Conservation (phyloP, 2,329 filamentous ascomycete genomes). For the Beauveria asiatica region DNA sequence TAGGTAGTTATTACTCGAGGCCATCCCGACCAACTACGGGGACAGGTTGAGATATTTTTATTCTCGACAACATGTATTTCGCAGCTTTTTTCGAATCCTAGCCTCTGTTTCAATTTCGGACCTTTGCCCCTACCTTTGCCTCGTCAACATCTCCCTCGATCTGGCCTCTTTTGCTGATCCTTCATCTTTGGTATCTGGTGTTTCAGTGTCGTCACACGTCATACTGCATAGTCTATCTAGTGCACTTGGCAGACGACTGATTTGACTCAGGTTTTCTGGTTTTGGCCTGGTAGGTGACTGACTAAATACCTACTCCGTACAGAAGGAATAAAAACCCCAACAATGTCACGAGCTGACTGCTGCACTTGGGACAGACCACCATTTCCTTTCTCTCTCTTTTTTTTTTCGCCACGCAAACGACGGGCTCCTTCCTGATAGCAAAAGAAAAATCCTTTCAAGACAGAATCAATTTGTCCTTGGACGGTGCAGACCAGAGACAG, state of each 20-base stretch:
- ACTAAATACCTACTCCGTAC: neutral
- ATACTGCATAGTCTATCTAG: conserved; percentile 6
- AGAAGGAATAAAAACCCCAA: neutral
- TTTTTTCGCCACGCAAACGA: neutral
- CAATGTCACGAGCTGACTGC: neutral
- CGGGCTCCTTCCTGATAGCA: neutral
- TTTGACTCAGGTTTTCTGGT: conserved; percentile 2
- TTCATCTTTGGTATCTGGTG: conserved; percentile 6
- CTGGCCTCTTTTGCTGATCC: neutral
- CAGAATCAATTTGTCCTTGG: neutral
- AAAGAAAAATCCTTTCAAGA: neutral
- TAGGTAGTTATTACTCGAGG: conserved; percentile 7
- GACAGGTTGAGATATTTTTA: neutral
- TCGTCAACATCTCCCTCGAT: neutral
- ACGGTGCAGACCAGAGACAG: neutral
- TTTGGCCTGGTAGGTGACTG: neutral
- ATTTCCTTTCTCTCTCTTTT: neutral
- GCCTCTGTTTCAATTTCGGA: neutral
- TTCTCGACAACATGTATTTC: neutral
- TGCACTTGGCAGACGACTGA: neutral
- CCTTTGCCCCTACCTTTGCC: neutral
- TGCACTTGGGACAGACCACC: neutral
- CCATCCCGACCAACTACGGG: neutral
- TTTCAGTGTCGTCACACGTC: conserved; percentile 8
- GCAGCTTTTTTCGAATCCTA: neutral